Conservation (phyloP, 768 basidiomycete species). For the Cystoderma amianthinum region DNA sequence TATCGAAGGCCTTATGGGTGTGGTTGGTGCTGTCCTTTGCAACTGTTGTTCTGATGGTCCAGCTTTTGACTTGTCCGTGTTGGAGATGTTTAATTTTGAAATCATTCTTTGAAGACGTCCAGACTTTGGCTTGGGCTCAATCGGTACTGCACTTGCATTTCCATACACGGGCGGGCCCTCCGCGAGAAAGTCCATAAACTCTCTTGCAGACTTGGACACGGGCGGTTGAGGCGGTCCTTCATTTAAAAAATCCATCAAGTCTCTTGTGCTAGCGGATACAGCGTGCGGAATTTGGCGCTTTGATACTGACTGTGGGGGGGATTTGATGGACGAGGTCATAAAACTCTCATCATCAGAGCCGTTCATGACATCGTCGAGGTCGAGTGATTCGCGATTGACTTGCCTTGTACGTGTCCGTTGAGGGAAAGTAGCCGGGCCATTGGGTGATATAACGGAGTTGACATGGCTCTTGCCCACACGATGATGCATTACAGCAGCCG, state of each 20-base stretch:
- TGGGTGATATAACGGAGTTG: constrained; percentile 9
- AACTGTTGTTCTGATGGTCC: constrained; percentile 9
- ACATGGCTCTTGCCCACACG: constrained; percentile 12
- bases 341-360: constrained; percentile 54
- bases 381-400: constrained; percentile 59
- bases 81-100: constrained; percentile 59
- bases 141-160: constrained; percentile 17
- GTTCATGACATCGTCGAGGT: constrained; percentile 71
- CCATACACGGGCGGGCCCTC: constrained; percentile 45
- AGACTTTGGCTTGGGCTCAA: constrained; percentile 45
- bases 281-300: constrained; percentile 12
- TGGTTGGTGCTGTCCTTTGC: constrained; percentile 2
- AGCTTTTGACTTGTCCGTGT: constrained; percentile 25
- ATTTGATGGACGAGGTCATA: constrained; percentile 9
- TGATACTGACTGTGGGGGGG: constrained; percentile 11
- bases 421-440: constrained; percentile 37
- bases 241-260: constrained; percentile 50
- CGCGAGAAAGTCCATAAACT: constrained; percentile 51
- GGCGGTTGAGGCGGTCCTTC: constrained; percentile 45
- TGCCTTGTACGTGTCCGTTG: constrained; percentile 44
- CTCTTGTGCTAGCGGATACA: constrained; percentile 40
- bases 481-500: constrained; percentile 20
- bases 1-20: constrained; percentile 12
- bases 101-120: constrained; percentile 78
- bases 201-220: constrained; percentile 37